phyloP scores from a whole-genome alignment of 208 protist genomes.

The Leishmania tarentolae region DNA sequence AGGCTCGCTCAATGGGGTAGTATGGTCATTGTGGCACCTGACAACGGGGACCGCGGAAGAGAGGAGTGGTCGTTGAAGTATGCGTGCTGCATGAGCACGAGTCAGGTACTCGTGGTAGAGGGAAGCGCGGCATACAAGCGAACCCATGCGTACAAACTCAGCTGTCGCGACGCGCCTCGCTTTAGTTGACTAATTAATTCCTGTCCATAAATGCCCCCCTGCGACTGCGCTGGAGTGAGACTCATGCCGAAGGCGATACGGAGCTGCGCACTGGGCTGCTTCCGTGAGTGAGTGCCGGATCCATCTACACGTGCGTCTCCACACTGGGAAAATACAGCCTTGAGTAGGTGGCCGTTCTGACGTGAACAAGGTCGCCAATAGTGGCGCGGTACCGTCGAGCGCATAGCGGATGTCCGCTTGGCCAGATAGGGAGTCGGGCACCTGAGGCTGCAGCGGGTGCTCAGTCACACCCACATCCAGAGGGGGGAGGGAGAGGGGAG shows the following conservation, averaged over 20 bases:
- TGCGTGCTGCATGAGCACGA: background rate
- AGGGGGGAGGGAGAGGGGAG: constrained; percentile 12
- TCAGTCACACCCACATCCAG: constrained; percentile 26
- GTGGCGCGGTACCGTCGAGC: constrained; percentile 29
- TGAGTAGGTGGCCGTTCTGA: constrained; percentile 42
- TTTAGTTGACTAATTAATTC: too few species aligned
- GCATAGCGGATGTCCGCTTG: constrained; percentile 53
- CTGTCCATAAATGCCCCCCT: too few species aligned
- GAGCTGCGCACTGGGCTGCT: background rate
- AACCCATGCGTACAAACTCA: background rate
- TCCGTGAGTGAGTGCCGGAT: constrained; percentile 2
- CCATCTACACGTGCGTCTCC: constrained; percentile 23
- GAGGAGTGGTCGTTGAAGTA: background rate
- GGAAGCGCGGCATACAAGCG: background rate
- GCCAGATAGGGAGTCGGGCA: constrained; percentile 12
- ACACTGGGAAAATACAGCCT: constrained; percentile 39
- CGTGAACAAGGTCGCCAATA: constrained; percentile 14
- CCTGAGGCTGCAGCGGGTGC: constrained; percentile 25
- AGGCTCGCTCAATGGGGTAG: background rate
- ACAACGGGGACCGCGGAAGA: background rate
- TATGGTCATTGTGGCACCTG: background rate
- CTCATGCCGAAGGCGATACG: too few species aligned
- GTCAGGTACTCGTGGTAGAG: background rate
- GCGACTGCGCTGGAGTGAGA: too few species aligned
- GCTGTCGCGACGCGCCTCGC: background rate